Conservation (phyloP, 495 filamentous ascomycete genomes). For the Lindgomyces ingoldianus region DNA sequence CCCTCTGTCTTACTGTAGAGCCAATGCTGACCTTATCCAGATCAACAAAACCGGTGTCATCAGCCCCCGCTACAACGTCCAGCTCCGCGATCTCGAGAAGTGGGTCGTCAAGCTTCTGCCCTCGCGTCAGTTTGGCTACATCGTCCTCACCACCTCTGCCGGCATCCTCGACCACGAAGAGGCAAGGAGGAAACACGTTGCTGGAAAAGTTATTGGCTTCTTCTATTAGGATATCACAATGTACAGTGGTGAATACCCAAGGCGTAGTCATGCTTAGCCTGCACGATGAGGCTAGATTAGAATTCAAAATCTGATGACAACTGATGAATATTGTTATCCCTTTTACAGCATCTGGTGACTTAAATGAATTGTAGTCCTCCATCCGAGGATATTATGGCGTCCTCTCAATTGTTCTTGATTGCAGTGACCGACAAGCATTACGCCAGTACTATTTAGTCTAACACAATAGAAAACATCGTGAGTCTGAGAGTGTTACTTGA, state of each 20-base stretch:
- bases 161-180: conserved; percentile 99
- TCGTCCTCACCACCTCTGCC: conserved; percentile 96
- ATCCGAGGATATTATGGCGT: neutral
- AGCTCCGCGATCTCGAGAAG: conserved; percentile 92
- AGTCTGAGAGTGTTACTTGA: neutral
- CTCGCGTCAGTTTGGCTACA: conserved; percentile 98
- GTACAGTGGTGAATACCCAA: conserved; percentile 7
- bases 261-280: neutral
- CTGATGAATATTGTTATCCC: neutral
- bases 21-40: conserved; percentile 50
- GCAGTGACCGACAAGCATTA: neutral
- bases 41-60: conserved; percentile 99
- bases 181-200: conserved; percentile 94
- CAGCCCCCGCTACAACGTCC: conserved; percentile 97
- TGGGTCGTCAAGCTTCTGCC: conserved; percentile 98
- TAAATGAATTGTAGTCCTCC: neutral
- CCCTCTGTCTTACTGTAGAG: conserved; percentile 6
- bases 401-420: neutral
- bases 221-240: conserved; percentile 70
- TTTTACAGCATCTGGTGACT: too few species aligned
- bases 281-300: neutral
- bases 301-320: neutral
- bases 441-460: neutral
- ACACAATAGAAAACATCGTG: neutral
- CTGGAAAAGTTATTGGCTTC: conserved; percentile 95